Conservation (phyloP, 2,329 filamentous ascomycete genomes). For the Lecanicillium sp. region DNA sequence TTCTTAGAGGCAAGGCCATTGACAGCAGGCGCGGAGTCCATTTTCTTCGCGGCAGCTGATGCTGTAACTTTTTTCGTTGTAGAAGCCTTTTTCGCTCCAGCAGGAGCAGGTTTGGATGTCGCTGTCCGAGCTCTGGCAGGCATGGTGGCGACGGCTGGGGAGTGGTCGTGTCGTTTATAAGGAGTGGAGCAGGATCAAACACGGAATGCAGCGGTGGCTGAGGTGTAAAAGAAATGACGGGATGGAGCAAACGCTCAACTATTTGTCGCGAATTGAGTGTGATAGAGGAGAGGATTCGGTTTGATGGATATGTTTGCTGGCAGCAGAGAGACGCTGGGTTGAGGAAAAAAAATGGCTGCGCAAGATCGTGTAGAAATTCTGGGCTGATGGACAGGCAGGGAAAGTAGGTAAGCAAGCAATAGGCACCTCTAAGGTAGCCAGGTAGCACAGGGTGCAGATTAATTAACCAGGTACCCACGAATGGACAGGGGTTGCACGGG, state of each 20-base stretch:
- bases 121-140: background rate
- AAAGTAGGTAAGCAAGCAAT: too few relatives aligned
- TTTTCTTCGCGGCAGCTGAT: slow-evolving; percentile 15
- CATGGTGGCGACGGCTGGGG: background rate
- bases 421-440: too few relatives aligned
- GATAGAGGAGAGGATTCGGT: background rate
- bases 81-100: slow-evolving; percentile 11
- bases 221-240: too few relatives aligned
- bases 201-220: too few relatives aligned
- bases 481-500: too few relatives aligned
- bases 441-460: too few relatives aligned
- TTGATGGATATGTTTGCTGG: slow-evolving; percentile 6
- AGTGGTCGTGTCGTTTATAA: background rate
- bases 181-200: background rate
- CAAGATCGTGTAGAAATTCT: too few relatives aligned
- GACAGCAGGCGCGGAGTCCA: slow-evolving; percentile 2
- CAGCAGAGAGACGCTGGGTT: too few relatives aligned
- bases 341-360: too few relatives aligned
- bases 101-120: background rate
- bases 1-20: slow-evolving; percentile 16
- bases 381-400: background rate
- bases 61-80: slow-evolving; percentile 11
- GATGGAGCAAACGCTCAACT: too few relatives aligned
- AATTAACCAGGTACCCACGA: too few relatives aligned
- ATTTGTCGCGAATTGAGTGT: background rate